These are phyloP conservation scores for Tuctoria greenei DNA, from an alignment of 176 grass and related monocot genomes.

Conservation along the genomic window DNA sequence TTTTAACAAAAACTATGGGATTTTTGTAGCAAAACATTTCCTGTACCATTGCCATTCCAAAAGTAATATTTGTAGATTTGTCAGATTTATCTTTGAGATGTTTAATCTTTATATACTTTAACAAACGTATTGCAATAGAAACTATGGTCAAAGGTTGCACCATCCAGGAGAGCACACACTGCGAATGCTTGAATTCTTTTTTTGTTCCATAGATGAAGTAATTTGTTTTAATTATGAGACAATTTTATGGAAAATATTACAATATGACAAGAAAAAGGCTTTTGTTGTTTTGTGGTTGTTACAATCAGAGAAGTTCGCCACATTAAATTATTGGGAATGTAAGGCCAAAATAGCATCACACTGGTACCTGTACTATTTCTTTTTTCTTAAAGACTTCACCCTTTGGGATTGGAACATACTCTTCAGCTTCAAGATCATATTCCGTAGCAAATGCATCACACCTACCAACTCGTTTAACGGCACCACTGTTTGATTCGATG, in stretches of 20 bases:
- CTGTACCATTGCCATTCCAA: background rate
- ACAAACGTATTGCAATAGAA: background rate
- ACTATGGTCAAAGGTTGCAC: background rate
- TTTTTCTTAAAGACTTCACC: slow-evolving; percentile 98
- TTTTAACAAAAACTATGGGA: background rate
- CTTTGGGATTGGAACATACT: slow-evolving; percentile 98
- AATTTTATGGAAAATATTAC: background rate
- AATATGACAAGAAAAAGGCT: background rate
- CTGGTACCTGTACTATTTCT: slow-evolving; percentile 88
- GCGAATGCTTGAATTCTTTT: background rate
- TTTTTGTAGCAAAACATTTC: background rate
- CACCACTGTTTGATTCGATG: slow-evolving; percentile 93
- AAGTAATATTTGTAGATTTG: background rate
- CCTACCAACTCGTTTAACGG: slow-evolving; percentile 98
- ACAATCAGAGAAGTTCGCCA: background rate
- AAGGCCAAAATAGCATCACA: background rate
- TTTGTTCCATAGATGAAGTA: background rate
- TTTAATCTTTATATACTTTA: background rate
- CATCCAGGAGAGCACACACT: background rate
- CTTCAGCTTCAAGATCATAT: slow-evolving; percentile 97
- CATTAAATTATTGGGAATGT: background rate
- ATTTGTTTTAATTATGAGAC: background rate
- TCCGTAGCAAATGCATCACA: slow-evolving; percentile 99
- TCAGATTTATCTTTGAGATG: background rate
- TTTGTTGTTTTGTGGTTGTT: no score